These are phyloP conservation scores for Manihot esculenta DNA, from an alignment of 441 rosid genomes.

Conservation along the genomic window DNA sequence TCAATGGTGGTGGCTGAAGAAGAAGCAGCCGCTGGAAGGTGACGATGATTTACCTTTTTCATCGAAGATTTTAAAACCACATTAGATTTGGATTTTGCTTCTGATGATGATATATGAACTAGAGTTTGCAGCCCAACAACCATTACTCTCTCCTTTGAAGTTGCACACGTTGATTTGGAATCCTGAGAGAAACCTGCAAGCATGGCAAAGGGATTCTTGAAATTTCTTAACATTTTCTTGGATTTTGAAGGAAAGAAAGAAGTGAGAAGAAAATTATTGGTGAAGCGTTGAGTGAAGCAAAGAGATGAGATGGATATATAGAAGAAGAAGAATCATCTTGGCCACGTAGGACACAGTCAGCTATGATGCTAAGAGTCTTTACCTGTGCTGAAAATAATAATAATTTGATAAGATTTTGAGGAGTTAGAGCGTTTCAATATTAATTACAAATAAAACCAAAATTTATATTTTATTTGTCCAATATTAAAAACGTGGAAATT, in stretches of 20 bases:
- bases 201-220: conserved; percentile 22
- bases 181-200: conserved; percentile 9
- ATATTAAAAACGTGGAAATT: no score
- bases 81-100: conserved; percentile 19
- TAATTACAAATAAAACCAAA: no score
- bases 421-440: no score
- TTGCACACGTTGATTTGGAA: background rate
- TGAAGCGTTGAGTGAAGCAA: background rate
- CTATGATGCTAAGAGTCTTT: no score
- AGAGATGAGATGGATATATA: background rate
- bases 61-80: conserved; percentile 45
- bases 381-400: background rate
- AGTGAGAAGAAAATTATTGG: background rate
- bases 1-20: conserved; percentile 12
- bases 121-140: conserved; percentile 56
- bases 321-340: background rate
- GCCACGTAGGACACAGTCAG: no score
- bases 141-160: conserved; percentile 21
- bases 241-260: conserved; percentile 16
- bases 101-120: conserved; percentile 27
- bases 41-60: conserved; percentile 9
- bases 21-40: background rate
- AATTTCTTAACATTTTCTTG: conserved; percentile 24
- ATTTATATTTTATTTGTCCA: no score
- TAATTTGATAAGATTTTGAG: no score